A percentile compares a stretch with the other conserved stretches of the same genome.
phyloP scores from a whole-genome alignment of 176 grass and related monocot species.

The Rhynchospora breviuscula region DNA sequence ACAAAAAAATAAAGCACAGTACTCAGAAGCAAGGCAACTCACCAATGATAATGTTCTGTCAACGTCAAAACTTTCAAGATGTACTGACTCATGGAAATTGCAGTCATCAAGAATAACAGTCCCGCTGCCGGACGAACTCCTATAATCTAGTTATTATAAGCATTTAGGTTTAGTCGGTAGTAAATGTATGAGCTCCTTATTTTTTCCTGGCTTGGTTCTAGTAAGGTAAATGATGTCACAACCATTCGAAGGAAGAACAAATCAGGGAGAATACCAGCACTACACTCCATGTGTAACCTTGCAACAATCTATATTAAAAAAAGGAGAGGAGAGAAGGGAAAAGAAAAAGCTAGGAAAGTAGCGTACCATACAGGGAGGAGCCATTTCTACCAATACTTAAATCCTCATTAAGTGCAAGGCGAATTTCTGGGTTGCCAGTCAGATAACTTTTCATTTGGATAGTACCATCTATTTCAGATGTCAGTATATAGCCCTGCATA shows the following conservation, averaged over 20 bases:
- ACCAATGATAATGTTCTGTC: conserved; percentile 87
- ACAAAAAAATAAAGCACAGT: not conserved
- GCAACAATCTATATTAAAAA: not conserved
- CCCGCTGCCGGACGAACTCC: conserved; percentile 84
- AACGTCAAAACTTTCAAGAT: conserved; percentile 91
- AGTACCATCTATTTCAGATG: conserved; percentile 97
- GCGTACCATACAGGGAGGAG: conserved; percentile 56
- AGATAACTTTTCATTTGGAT: conserved; percentile 99
- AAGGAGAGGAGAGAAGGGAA: not conserved
- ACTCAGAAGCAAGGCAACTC: conserved; percentile 21
- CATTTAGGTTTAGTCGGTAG: not conserved
- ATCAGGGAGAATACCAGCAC: not conserved
- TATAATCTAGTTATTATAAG: conserved; percentile 57
- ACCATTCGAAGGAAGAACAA: not conserved
- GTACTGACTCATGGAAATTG: conserved; percentile 97
- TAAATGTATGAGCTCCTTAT: not conserved
- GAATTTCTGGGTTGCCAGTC: conserved; percentile 97
- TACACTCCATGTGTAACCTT: not conserved
- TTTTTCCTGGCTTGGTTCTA: not conserved
- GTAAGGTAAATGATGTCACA: not conserved
- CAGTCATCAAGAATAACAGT: conserved; percentile 91
- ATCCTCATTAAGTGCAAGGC: conserved; percentile 95
- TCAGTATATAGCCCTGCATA: conserved; percentile 93
- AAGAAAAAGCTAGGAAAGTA: not conserved
- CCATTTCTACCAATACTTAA: conserved; percentile 78